Evolutionary conservation across 352 stramenopile genomes (phyloP).

Genomic region (Phytophthora colocasiae): DNA sequence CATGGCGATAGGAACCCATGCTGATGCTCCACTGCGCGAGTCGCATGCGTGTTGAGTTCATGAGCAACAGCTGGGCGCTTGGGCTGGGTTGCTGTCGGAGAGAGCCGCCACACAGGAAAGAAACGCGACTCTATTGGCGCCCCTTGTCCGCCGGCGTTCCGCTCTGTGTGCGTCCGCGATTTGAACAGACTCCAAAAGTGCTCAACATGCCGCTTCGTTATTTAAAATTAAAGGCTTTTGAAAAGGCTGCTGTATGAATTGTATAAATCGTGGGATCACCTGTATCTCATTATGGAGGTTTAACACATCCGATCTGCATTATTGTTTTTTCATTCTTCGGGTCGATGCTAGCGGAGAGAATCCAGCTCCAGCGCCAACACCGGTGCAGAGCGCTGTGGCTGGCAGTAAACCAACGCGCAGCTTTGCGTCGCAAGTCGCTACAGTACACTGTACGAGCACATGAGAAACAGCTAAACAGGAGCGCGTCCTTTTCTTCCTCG

Average conservation of each 20-base stretch:
- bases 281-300: conserved; percentile 19
- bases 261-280: not conserved
- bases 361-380: conserved; percentile 27
- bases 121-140: conserved; percentile 16
- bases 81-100: conserved; percentile 28
- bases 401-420: conserved; percentile 37
- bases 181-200: conserved; percentile 27
- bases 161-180: conserved; percentile 22
- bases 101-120: conserved; percentile 31
- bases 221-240: conserved; percentile 13
- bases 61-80: conserved; percentile 35
- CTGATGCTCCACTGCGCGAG: conserved; percentile 16
- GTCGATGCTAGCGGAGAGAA: conserved; percentile 43
- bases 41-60: conserved; percentile 27
- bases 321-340: conserved; percentile 40
- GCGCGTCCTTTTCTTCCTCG: conserved; percentile 42
- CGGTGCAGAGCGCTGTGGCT: conserved; percentile 30
- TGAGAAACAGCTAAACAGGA: conserved; percentile 36
- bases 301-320: conserved; percentile 36
- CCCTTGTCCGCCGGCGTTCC: conserved; percentile 36
- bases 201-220: conserved; percentile 35
- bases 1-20: conserved; percentile 2
- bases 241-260: not conserved
- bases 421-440: conserved; percentile 25
- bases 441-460: conserved; percentile 20